A percentile compares a stretch with the other conserved stretches of the same genome.
Evolutionary conservation across 805 yeast genomes (phyloP).

Genomic region (Nakazawaea pomicola): DNA sequence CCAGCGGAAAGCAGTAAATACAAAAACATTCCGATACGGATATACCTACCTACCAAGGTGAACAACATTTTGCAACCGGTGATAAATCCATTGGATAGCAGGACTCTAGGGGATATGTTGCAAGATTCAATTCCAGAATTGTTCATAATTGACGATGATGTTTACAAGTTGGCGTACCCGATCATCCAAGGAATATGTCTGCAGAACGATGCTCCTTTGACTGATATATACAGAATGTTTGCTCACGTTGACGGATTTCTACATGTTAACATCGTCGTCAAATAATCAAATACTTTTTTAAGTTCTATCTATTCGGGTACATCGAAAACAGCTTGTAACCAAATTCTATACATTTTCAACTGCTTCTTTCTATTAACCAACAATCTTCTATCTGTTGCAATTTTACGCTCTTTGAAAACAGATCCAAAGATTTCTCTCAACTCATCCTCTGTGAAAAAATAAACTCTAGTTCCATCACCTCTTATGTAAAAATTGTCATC

Average conservation of each 20-base stretch:
- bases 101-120: slow-evolving; percentile 36
- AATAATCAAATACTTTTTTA: slow-evolving; percentile 11
- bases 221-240: slow-evolving; percentile 39
- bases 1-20: slow-evolving; percentile 21
- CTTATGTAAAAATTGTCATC: slow-evolving; percentile 94
- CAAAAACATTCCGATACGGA: slow-evolving; percentile 41
- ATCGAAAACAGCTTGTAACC: slow-evolving; percentile 91
- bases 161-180: slow-evolving; percentile 34
- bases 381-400: slow-evolving; percentile 87
- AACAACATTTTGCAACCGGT: slow-evolving; percentile 31
- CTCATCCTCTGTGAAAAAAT: slow-evolving; percentile 95
- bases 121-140: slow-evolving; percentile 37
- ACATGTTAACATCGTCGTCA: slow-evolving; percentile 45
- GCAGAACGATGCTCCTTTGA: slow-evolving; percentile 38
- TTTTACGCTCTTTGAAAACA: slow-evolving; percentile 61
- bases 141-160: slow-evolving; percentile 24
- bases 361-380: slow-evolving; percentile 89
- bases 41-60: slow-evolving; percentile 32
- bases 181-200: slow-evolving; percentile 52
- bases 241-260: slow-evolving; percentile 62
- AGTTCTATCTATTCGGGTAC: slow-evolving; percentile 18
- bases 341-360: slow-evolving; percentile 91
- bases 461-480: slow-evolving; percentile 97
- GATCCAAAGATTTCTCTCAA: slow-evolving; percentile 65
- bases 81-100: slow-evolving; percentile 16